Conservation (phyloP, 192 early-diverging fungal genomes). For the Jimgerdemannia lactiflua region DNA sequence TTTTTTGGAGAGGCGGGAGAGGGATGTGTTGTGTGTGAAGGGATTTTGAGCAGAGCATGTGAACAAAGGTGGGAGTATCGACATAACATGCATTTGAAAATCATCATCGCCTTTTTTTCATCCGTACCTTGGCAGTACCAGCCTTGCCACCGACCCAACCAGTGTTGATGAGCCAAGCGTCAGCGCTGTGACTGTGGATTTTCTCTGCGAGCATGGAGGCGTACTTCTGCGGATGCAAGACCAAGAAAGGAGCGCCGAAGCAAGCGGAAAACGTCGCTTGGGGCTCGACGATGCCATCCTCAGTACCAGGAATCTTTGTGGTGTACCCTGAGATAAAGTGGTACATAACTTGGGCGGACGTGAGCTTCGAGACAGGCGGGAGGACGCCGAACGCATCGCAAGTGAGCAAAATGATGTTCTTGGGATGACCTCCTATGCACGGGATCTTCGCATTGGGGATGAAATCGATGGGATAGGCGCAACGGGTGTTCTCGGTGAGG, state of each 20-base stretch:
- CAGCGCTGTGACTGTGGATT: constrained; percentile 80
- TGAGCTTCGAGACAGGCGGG: constrained; percentile 89
- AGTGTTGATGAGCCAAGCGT: constrained; percentile 96
- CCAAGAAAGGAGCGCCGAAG: constrained; percentile 95
- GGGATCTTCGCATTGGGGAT: constrained; percentile 95
- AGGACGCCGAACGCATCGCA: constrained; percentile 97
- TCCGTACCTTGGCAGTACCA: constrained; percentile 59
- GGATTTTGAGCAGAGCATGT: too few relatives aligned
- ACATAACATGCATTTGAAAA: too few relatives aligned
- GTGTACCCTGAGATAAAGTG: constrained; percentile 99
- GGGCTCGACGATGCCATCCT: constrained; percentile 91
- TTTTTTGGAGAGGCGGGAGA: too few relatives aligned
- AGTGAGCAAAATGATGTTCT: constrained; percentile 95
- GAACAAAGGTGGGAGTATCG: too few relatives aligned
- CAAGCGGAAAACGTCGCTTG: constrained; percentile 91
- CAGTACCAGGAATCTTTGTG: constrained; percentile 97
- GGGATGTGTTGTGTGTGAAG: too few relatives aligned
- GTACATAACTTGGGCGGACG: constrained; percentile 89
- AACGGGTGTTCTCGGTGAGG: constrained; percentile 95
- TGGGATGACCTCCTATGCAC: constrained; percentile 86
- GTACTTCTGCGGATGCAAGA: constrained; percentile 94
- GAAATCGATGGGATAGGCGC: constrained; percentile 92
- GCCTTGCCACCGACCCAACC: constrained; percentile 96
- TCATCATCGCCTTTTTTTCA: too few relatives aligned
- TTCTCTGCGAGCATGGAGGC: constrained; percentile 96